Conservation (phyloP, 805 yeast species). For the Allodekkera sacchari region DNA sequence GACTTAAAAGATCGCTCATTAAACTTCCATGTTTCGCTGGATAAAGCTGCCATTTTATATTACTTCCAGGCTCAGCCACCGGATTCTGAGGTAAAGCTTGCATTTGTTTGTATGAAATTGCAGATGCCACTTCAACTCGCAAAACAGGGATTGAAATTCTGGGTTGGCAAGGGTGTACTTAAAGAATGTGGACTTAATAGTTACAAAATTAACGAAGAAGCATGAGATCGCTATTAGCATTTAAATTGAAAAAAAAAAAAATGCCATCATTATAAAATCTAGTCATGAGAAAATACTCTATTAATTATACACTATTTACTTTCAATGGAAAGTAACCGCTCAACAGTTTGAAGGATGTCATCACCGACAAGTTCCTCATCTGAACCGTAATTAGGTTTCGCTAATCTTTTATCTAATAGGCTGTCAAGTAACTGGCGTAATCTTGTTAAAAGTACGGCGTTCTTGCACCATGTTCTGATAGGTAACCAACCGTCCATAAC, state of each 20-base stretch:
- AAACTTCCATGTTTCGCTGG: slow-evolving; percentile 51
- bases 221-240: background rate
- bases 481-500: slow-evolving; percentile 87
- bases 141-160: slow-evolving; percentile 37
- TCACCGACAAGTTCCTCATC: slow-evolving; percentile 19
- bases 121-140: slow-evolving; percentile 36
- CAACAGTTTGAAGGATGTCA: slow-evolving; percentile 33
- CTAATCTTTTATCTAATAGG: slow-evolving; percentile 53
- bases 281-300: too few relatives aligned
- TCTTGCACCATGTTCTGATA: slow-evolving; percentile 86
- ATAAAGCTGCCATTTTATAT: slow-evolving; percentile 51
- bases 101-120: slow-evolving; percentile 28
- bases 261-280: background rate
- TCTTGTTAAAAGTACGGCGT: slow-evolving; percentile 75
- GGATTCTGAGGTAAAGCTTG: slow-evolving; percentile 15
- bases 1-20: slow-evolving; percentile 35
- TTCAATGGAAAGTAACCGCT: slow-evolving; percentile 17
- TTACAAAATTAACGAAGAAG: slow-evolving; percentile 33
- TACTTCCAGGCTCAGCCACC: slow-evolving; percentile 18
- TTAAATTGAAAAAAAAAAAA: too few relatives aligned
- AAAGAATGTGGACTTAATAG: slow-evolving; percentile 26
- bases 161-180: slow-evolving; percentile 58
- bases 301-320: slow-evolving; percentile 2
- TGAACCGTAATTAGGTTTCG: slow-evolving; percentile 11
- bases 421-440: slow-evolving; percentile 59